Percentiles rank a stretch among this genome's conserved stretches.
phyloP scores from a whole-genome alignment of 345 rosid genomes.

The Melaleuca alternifolia region DNA sequence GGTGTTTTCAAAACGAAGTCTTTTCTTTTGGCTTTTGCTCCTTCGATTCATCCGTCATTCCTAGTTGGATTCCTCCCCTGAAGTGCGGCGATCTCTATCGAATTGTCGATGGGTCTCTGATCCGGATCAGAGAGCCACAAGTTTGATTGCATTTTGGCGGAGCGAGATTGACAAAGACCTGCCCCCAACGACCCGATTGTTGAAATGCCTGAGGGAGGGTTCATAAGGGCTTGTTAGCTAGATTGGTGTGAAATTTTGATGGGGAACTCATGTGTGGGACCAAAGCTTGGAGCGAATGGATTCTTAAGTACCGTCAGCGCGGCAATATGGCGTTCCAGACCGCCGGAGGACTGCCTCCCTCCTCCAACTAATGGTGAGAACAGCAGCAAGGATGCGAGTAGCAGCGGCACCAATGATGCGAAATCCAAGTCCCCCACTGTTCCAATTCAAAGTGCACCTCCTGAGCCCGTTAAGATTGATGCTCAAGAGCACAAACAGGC shows the following conservation, averaged over 20 bases:
- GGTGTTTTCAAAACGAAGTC: background rate
- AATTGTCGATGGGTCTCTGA: background rate
- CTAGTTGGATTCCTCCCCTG: background rate
- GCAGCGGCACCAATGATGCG: constrained; percentile 1
- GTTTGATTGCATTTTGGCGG: background rate
- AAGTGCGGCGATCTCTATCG: background rate
- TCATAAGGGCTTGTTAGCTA: constrained; percentile 11
- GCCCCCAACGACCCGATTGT: background rate
- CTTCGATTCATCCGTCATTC: background rate
- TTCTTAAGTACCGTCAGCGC: constrained; percentile 74
- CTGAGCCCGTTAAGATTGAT: constrained; percentile 53
- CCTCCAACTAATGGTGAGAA: constrained; percentile 20
- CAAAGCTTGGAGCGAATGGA: constrained; percentile 52
- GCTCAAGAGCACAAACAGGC: constrained; percentile 19
- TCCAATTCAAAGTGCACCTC: constrained; percentile 45
- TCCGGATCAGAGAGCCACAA: background rate
- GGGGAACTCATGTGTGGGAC: constrained; percentile 95
- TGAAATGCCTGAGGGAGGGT: constrained; percentile 5
- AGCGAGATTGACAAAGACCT: background rate
- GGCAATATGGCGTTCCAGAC: constrained; percentile 59
- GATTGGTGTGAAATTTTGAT: constrained; percentile 18
- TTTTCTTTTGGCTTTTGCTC: background rate
- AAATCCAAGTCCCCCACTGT: background rate
- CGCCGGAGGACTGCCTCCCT: constrained; percentile 40
- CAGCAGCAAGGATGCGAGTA: background rate